These are phyloP conservation scores for Candida albicans DNA, from an alignment of 1,139 yeast species.

Conservation along the genomic window DNA sequence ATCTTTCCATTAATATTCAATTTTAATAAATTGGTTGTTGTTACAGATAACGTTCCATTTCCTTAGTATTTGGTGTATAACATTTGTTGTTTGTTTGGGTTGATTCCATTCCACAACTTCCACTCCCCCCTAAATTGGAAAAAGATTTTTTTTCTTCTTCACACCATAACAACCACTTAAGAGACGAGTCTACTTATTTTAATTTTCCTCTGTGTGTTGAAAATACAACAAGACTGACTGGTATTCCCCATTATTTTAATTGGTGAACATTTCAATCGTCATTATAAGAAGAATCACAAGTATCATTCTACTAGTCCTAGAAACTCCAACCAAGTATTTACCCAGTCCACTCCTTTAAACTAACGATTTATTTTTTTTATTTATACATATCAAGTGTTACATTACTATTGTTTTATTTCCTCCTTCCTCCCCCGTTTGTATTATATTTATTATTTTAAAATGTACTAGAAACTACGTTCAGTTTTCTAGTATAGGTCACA, in stretches of 20 bases:
- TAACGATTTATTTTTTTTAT: background rate
- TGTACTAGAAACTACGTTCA: background rate
- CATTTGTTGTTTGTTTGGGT: background rate
- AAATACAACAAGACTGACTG: too few relatives aligned
- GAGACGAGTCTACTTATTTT: background rate
- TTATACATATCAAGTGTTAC: background rate
- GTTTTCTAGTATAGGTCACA: conserved; percentile 2
- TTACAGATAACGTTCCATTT: too few relatives aligned
- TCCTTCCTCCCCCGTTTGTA: conserved; percentile 1
- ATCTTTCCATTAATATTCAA: too few relatives aligned
- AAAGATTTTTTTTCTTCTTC: background rate
- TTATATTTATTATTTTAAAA: conserved; percentile 5
- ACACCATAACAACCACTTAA: background rate
- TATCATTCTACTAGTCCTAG: too few relatives aligned
- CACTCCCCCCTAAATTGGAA: background rate
- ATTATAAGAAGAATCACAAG: too few relatives aligned
- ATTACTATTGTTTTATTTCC: conserved; percentile 1
- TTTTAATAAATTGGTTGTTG: too few relatives aligned
- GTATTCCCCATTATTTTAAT: too few relatives aligned
- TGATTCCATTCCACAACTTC: background rate
- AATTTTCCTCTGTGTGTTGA: background rate
- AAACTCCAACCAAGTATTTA: background rate
- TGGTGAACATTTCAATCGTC: too few relatives aligned
- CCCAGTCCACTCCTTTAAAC: background rate
- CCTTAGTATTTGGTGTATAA: too few relatives aligned